Evolutionary conservation across 2,329 filamentous ascomycete genomes (phyloP), one percentile per base, ranked within the genome.

Genomic region (Sporothrix pseudoabietina): DNA sequence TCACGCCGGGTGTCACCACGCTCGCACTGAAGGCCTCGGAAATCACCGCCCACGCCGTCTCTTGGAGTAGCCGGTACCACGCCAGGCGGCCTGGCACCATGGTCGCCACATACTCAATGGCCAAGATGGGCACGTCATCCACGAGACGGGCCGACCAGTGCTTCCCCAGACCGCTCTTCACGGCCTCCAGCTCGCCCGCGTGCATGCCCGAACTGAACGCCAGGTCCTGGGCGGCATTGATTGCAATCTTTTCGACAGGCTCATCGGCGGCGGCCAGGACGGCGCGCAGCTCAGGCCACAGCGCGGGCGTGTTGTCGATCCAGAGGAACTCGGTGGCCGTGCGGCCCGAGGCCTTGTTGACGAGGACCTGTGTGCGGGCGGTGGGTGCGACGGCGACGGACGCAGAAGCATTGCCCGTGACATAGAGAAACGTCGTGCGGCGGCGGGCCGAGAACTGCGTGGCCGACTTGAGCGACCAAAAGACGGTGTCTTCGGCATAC

Each of bases 41-140:
- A 79, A 96, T 95, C 68, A 95, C 86, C 0, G 92, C 84, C 85
- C 85, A 87, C 0, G 84, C 82, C n/a, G 85, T 86, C 78, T 85
- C 83, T 81, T 83, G 82, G 78, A 87, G 78, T 69, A 80, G 80
- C 19, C 77, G 77, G 76, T 86, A 87, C 84, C 82, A 85, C 0
- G 75, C 77, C 57, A 85, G 76, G 47, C 82, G 80, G 7, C 78
- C 78, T 4, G 77, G 75, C 0, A 84, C 80, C 82, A 84, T 84
- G 6, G 83, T 83, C 9, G 82, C 84, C 10, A 86, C 79, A 73
- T 83, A 80, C 78, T 86, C 84, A 65, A 86, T 81, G 3, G 81
- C 82, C 3, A 86, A 77, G 82, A 85, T 82, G 4, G 83, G 82
- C 77, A 81, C 79, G n/a, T 80, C 70, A 19, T 68, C 76, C 9